Conservation (phyloP, 176 grass and related monocot genomes). For the Rhynchospora pubera region DNA sequence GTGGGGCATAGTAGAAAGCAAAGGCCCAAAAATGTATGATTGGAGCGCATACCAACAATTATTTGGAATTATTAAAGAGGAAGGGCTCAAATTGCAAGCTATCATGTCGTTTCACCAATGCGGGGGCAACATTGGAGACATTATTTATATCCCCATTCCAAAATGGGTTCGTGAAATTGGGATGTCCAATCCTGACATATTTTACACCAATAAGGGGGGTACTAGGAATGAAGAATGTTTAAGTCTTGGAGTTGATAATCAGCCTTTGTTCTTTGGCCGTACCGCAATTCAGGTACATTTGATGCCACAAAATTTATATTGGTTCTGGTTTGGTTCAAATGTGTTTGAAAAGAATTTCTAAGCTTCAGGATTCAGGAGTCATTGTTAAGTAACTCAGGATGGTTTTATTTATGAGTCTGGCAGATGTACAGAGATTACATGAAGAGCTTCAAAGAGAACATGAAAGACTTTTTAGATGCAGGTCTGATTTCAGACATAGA, state of each 20-base stretch:
- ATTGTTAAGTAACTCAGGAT: background rate
- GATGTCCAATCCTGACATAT: conserved; percentile 36
- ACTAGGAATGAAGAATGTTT: conserved; percentile 59
- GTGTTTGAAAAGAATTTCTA: background rate
- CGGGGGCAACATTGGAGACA: conserved; percentile 77
- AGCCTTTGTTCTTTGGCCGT: conserved; percentile 49
- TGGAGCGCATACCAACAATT: conserved; percentile 65
- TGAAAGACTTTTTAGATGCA: conserved; percentile 57
- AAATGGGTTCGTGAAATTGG: conserved; percentile 38
- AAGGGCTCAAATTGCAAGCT: conserved; percentile 59
- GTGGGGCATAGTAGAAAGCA: conserved; percentile 63
- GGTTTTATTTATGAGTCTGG: background rate
- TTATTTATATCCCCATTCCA: conserved; percentile 39
- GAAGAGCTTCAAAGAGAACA: conserved; percentile 79
- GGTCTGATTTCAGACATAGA: conserved; percentile 64
- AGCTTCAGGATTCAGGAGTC: background rate
- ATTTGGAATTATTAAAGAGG: conserved; percentile 32
- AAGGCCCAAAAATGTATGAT: conserved; percentile 36
- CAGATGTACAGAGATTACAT: conserved; percentile 73
- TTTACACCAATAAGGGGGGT: conserved; percentile 37
- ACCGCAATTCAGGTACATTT: conserved; percentile 51
- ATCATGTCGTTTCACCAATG: conserved; percentile 91
- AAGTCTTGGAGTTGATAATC: conserved; percentile 47
- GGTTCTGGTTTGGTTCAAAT: background rate
- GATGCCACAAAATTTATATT: background rate